Conservation (phyloP, 345 rosid genomes). For the Eucalyptus sp. region DNA sequence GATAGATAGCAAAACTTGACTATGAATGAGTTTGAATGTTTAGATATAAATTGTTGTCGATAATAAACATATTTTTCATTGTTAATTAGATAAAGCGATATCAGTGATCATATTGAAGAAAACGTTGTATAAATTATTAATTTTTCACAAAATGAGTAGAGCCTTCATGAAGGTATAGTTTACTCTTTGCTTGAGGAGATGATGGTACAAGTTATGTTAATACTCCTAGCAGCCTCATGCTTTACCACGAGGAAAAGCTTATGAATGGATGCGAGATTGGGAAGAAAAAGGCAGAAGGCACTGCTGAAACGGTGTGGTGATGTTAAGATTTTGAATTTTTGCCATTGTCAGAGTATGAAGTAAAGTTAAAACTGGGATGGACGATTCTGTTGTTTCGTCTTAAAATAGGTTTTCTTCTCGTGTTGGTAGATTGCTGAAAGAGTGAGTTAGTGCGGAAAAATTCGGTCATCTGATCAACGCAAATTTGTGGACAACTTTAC, state of each 20-base stretch:
- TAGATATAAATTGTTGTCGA: not conserved
- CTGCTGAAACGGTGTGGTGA: not conserved
- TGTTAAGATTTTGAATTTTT: not conserved
- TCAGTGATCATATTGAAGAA: not conserved
- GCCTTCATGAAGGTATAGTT: not conserved
- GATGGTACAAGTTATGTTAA: not conserved
- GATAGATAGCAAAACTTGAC: not conserved
- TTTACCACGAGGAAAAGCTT: not conserved
- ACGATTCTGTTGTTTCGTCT: not conserved
- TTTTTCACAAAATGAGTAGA: not conserved
- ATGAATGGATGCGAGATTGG: not conserved
- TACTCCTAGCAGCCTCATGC: not conserved
- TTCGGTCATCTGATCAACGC: not conserved
- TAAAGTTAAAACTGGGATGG: not conserved
- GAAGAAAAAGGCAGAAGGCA: not conserved
- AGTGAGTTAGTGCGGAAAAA: not conserved
- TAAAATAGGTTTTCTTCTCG: not conserved
- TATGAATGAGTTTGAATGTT: not conserved
- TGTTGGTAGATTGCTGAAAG: not conserved
- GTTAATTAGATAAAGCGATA: not conserved
- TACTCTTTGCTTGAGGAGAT: not conserved
- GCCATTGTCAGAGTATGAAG: not conserved
- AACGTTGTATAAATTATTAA: not conserved
- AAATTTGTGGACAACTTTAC: not conserved
- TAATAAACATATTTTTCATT: not conserved